Base-by-base conservation (phyloP, 352 stramenopile species). In the Globisporangium uncinulatum region DNA sequence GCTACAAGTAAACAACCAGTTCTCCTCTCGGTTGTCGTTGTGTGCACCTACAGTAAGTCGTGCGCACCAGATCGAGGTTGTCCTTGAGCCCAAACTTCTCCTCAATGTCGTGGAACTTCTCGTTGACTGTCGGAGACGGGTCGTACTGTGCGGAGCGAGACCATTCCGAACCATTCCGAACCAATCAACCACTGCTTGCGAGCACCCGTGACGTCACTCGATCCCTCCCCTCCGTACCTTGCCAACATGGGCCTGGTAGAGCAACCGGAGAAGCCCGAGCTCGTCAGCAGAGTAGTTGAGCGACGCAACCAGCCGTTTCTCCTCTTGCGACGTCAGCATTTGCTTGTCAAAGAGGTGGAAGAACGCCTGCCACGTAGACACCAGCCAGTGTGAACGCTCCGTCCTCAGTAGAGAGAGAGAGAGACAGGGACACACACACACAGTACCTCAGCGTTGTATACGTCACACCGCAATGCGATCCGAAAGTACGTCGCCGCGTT, bases 271-370 rank as follows among this genome's bases (percentile, higher is more conserved):
- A 32, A 94, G 41, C 0, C 79, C 71, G 59, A 76, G 77, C 46
- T 92, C 71, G 48, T 89, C 77, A 0, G 39, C 24, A 0, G 70
- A 75, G 56, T 92, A 95, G 47, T 90, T 67, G 6, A 94, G 63
- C 13, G 83, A 83, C 32, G 73, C 72, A 14, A 94, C 47, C n/a
- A 95, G 63, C 45, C 74, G 64, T 36, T 79, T 74, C 61, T 94
- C 82, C 43, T 95, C 72, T 21, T 75, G 54, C 2, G 76, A 54
- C 2, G 84, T 78, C 14, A 95, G 70, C 79, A 94, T 89, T 46
- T 94, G 79, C 67, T 94, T 93, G 20, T 95, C 83, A 21, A 92
- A 79, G 32, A 95, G 67, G 54, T 90, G 77, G 58, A 88, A 90
- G 52, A 95, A 95, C 13, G 86, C 83, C 62, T 86, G 19, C 24